Evolutionary conservation across 441 rosid genomes (phyloP).

Genomic region (Erodium chrysanthum): DNA sequence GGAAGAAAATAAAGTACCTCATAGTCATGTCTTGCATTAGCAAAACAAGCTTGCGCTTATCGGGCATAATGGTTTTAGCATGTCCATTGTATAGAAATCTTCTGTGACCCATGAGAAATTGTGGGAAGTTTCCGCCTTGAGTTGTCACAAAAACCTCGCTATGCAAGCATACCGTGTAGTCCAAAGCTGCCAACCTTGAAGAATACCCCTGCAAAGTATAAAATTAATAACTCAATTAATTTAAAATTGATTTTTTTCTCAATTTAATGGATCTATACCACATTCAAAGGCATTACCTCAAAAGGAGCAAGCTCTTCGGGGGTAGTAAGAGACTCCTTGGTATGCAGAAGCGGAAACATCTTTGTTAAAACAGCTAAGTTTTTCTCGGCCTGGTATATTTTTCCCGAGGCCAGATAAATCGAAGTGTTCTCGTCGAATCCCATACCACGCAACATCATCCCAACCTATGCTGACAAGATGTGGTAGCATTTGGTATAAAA

Average conservation of each 20-base stretch:
- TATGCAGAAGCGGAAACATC: conserved; percentile 80
- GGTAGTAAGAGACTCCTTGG: conserved; percentile 81
- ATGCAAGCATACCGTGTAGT: conserved; percentile 69
- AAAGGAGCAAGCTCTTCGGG: conserved; percentile 76
- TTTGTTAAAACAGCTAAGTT: conserved; percentile 54
- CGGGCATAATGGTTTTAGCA: conserved; percentile 75
- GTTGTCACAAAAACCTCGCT: conserved; percentile 87
- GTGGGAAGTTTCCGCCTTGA: conserved; percentile 94
- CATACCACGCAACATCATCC: conserved; percentile 91
- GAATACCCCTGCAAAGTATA: conserved; percentile 67
- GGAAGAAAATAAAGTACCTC: conserved; percentile 34
- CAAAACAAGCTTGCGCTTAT: conserved; percentile 66
- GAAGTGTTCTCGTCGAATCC: conserved; percentile 80
- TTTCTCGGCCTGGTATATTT: conserved; percentile 54
- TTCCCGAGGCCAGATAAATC: conserved; percentile 79
- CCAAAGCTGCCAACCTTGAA: conserved; percentile 91
- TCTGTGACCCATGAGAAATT: conserved; percentile 89
- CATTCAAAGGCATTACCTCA: conserved; percentile 38
- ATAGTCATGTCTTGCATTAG: conserved; percentile 58
- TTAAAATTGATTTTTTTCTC: too few species aligned
- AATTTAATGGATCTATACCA: too few species aligned
- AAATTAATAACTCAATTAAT: too few species aligned
- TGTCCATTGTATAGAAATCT: conserved; percentile 78
- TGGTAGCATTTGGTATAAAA: background rate
- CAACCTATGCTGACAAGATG: conserved; percentile 61